These are phyloP conservation scores for Hypoxylon sp. DNA, from an alignment of 2,329 filamentous ascomycete species.

Conservation along the genomic window DNA sequence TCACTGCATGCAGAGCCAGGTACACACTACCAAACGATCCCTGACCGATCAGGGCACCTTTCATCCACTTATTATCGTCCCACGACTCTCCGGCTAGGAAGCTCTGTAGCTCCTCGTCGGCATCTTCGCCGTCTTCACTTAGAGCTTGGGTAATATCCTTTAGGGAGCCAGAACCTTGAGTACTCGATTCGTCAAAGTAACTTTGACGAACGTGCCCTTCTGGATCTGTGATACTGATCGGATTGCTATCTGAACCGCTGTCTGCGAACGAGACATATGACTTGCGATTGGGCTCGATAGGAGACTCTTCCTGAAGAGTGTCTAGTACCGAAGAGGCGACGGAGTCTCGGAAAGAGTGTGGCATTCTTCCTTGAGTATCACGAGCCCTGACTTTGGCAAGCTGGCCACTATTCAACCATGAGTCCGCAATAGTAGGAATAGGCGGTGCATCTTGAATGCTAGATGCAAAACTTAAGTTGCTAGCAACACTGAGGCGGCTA, in stretches of 20 bases:
- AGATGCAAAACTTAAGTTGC: slow-evolving; percentile 92
- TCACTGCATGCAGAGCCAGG: slow-evolving; percentile 93
- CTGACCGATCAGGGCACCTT: slow-evolving; percentile 95
- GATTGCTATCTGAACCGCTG: slow-evolving; percentile 78
- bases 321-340: slow-evolving; percentile 90
- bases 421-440: slow-evolving; percentile 94
- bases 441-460: slow-evolving; percentile 94
- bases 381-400: slow-evolving; percentile 65
- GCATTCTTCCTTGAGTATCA: slow-evolving; percentile 62
- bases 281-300: slow-evolving; percentile 88
- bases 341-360: slow-evolving; percentile 84
- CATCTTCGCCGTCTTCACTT: slow-evolving; percentile 91
- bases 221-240: slow-evolving; percentile 82
- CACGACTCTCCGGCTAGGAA: slow-evolving; percentile 94
- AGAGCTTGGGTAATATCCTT: slow-evolving; percentile 89
- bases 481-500: slow-evolving; percentile 92
- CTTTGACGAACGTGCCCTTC: slow-evolving; percentile 80
- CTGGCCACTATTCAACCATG: slow-evolving; percentile 80
- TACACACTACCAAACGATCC: slow-evolving; percentile 98
- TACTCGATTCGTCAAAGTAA: slow-evolving; percentile 87
- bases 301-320: slow-evolving; percentile 91
- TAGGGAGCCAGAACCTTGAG: slow-evolving; percentile 79
- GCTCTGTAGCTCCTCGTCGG: slow-evolving; percentile 88
- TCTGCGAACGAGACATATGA: slow-evolving; percentile 94
- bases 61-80: slow-evolving; percentile 99